phyloP scores from a whole-genome alignment of 2,329 filamentous ascomycete species.

The Aspergillus puulaauensis region DNA sequence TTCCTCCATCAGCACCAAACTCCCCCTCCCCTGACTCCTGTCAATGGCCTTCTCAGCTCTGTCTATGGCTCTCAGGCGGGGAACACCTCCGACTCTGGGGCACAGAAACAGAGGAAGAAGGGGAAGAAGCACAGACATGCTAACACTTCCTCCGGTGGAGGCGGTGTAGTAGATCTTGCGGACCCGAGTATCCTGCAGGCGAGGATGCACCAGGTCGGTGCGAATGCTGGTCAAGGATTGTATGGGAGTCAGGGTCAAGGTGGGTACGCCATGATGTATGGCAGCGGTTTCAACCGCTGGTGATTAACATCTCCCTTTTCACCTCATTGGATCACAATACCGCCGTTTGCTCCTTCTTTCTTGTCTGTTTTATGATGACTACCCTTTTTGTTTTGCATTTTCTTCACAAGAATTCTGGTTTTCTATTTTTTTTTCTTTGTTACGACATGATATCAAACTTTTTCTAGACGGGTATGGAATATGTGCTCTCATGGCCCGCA shows the following conservation, averaged over 20 bases:
- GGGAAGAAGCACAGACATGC: conserved; percentile 99
- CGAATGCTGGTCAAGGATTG: conserved; percentile 80
- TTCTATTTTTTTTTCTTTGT: conserved; percentile 16
- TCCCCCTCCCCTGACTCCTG: conserved; percentile 86
- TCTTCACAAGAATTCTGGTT: conserved; percentile 1
- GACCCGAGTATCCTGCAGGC: conserved; percentile 99
- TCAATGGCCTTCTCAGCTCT: conserved; percentile 85
- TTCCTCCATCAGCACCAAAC: conserved; percentile 86
- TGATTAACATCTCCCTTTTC: conserved; percentile 42
- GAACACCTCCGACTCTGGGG: conserved; percentile 83
- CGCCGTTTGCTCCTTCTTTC: conserved; percentile 13
- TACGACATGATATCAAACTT: conserved; percentile 36
- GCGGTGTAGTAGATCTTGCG: conserved; percentile 99
- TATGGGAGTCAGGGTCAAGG: conserved; percentile 85
- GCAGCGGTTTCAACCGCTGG: conserved; percentile 67
- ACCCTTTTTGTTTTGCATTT: conserved; percentile 21
- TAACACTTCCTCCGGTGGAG: conserved; percentile 99
- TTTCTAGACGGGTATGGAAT: conserved; percentile 26
- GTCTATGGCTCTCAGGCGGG: conserved; percentile 85
- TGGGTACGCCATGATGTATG: conserved; percentile 94
- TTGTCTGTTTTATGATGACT: conserved; percentile 20
- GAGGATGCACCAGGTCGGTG: conserved; percentile 88
- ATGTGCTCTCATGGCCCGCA: conserved; percentile 21
- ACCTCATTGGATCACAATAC: conserved; percentile 22
- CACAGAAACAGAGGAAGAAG: conserved; percentile 99